Evolutionary conservation across 495 filamentous ascomycete species (phyloP).

Genomic region (Daldinia decipiens): DNA sequence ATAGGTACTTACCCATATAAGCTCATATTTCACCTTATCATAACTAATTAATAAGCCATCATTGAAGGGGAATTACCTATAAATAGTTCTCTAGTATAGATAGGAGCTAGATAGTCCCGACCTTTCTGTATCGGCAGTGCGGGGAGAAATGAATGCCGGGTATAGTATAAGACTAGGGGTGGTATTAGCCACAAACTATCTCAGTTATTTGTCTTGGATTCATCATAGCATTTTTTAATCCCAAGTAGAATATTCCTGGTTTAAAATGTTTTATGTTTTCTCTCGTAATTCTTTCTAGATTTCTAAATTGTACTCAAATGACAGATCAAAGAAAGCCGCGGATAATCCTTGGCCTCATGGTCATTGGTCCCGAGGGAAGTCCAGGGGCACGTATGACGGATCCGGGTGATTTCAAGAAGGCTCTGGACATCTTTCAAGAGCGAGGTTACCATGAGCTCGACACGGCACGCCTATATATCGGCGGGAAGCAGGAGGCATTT

Average conservation of each 20-base stretch:
- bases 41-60: too few relatives aligned
- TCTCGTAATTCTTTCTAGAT: neutral
- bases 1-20: too few relatives aligned
- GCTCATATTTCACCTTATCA: too few relatives aligned
- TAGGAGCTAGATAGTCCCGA: neutral
- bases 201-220: neutral
- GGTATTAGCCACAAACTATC: neutral
- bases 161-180: neutral
- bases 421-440: conserved; percentile 69
- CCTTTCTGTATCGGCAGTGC: neutral
- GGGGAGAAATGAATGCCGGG: neutral
- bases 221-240: neutral
- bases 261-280: neutral
- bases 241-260: neutral
- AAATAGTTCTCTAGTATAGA: too few relatives aligned
- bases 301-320: neutral
- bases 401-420: conserved; percentile 68
- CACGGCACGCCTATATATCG: conserved; percentile 75
- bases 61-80: too few relatives aligned
- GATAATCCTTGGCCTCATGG: conserved; percentile 64
- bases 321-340: conserved; percentile 38
- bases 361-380: conserved; percentile 53
- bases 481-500: conserved; percentile 78
- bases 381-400: conserved; percentile 64
- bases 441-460: conserved; percentile 76